Evolutionary conservation across 306 rosid genomes (phyloP), one percentile per base, ranked within the genome.

Genomic region (Cyclanthera cordifolia): DNA sequence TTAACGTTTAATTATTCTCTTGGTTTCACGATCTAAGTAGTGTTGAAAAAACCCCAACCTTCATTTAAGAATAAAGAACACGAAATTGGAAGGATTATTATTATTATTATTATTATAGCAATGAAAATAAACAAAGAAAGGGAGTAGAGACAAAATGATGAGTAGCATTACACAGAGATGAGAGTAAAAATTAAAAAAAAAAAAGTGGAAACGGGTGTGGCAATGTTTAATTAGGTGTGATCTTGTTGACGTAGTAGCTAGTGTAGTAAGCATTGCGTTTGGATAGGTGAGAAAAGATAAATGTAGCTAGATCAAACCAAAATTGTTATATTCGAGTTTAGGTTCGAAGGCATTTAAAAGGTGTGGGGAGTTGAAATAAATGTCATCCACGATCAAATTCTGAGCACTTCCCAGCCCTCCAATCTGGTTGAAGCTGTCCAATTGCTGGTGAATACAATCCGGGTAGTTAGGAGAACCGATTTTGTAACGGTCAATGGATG

Each of bases 391-490:
- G 17, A 61, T 61, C 50, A 61, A 10, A 12, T 61, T 37, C 1
- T 37, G 25, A 10, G n/a, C n/a, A n/a, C n/a, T n/a, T n/a, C n/a
- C n/a, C n/a, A n/a, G n/a, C n/a, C n/a, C n/a, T n/a, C 13, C 56
- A 8, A 52, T 2, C 56, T 52, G 60, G 60, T 75, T 73, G 28
- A 76, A 47, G 51, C 15, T 47, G 17, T 47, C 19, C 19, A 47
- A 5, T 4, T 67, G 80, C 20, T 78, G 9, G n/a, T 39, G 69
- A 63, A 63, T 63, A 8, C 16, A 25, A 9, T 39, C 60, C 15
- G 60, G 6, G 30, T 63, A 17, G n/a, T n/a, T n/a, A 41, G 37
- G 37, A 4, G 37, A 32, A 32, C 5, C 48, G 12, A 2, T 43
- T 43, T 43, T 43, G 0, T 10, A 43, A 15, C 4, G 15, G 12